A percentile compares a stretch with the other conserved stretches of the same genome.
phyloP scores from a whole-genome alignment of 2,329 filamentous ascomycete genomes.

The Colletotrichum zoysiae region DNA sequence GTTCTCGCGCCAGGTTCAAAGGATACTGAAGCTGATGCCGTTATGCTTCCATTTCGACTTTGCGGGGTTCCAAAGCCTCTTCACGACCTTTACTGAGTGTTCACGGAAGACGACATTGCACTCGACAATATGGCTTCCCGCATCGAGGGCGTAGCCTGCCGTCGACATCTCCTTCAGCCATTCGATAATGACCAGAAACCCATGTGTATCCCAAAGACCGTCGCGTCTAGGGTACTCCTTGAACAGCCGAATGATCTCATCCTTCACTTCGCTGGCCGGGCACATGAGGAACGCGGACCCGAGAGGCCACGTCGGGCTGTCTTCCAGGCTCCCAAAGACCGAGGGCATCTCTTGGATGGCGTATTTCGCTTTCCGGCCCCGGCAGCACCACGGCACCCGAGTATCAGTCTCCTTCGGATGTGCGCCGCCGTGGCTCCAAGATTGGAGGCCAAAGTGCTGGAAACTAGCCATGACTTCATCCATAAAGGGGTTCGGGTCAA shows the following conservation, averaged over 20 bases:
- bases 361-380: constrained; percentile 23
- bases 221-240: constrained; percentile 57
- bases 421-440: constrained; percentile 18
- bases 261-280: constrained; percentile 52
- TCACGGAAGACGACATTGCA: constrained; percentile 17
- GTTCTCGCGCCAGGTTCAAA: neutral
- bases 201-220: constrained; percentile 57
- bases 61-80: constrained; percentile 4
- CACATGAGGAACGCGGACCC: constrained; percentile 57
- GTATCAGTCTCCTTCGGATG: constrained; percentile 15
- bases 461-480: constrained; percentile 24
- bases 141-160: neutral
- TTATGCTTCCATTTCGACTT: neutral
- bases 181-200: constrained; percentile 48
- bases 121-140: neutral
- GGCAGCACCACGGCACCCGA: constrained; percentile 31
- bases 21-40: constrained; percentile 3
- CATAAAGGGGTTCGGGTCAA: neutral
- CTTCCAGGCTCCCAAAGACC: constrained; percentile 23
- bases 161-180: constrained; percentile 5
- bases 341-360: constrained; percentile 34
- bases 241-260: constrained; percentile 57
- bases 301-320: constrained; percentile 52
- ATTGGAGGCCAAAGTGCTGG: constrained; percentile 18
- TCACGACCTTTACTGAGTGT: neutral